Conservation (phyloP, 176 grass and related monocot genomes). For the Ensete glaucum region DNA sequence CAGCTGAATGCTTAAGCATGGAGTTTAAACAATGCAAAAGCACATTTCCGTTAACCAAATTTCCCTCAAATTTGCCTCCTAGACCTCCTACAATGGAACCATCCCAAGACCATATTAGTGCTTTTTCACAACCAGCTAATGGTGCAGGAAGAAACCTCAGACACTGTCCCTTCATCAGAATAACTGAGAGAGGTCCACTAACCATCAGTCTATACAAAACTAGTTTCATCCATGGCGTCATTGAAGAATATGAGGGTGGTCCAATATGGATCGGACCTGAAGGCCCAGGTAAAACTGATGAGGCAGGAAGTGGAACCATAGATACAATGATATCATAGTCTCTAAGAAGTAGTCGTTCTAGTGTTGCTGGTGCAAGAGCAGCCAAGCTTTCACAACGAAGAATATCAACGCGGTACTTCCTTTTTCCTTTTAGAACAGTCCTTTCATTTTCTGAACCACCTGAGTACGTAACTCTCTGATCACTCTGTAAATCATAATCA, state of each 20-base stretch:
- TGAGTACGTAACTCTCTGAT: slow-evolving; percentile 7
- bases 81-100: slow-evolving; percentile 61
- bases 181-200: slow-evolving; percentile 78
- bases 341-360: slow-evolving; percentile 75
- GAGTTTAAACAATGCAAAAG: slow-evolving; percentile 89
- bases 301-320: slow-evolving; percentile 87
- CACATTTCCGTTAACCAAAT: slow-evolving; percentile 90
- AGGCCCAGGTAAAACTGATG: slow-evolving; percentile 75
- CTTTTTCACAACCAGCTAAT: slow-evolving; percentile 81
- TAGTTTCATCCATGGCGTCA: slow-evolving; percentile 98
- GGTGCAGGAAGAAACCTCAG: slow-evolving; percentile 80
- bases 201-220: slow-evolving; percentile 62
- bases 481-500: slow-evolving; percentile 19
- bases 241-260: slow-evolving; percentile 78
- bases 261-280: slow-evolving; percentile 86
- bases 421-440: slow-evolving; percentile 49
- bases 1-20: slow-evolving; percentile 78
- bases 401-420: slow-evolving; percentile 91
- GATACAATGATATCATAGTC: slow-evolving; percentile 97
- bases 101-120: slow-evolving; percentile 96
- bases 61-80: slow-evolving; percentile 93
- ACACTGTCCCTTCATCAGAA: slow-evolving; percentile 89
- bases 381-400: slow-evolving; percentile 97
- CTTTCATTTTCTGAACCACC: slow-evolving; percentile 33
- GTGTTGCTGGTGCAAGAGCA: slow-evolving; percentile 66